A percentile compares a stretch with the other conserved stretches of the same genome.
Evolutionary conservation across 768 basidiomycete species (phyloP).

Genomic region (Collybia sordida): DNA sequence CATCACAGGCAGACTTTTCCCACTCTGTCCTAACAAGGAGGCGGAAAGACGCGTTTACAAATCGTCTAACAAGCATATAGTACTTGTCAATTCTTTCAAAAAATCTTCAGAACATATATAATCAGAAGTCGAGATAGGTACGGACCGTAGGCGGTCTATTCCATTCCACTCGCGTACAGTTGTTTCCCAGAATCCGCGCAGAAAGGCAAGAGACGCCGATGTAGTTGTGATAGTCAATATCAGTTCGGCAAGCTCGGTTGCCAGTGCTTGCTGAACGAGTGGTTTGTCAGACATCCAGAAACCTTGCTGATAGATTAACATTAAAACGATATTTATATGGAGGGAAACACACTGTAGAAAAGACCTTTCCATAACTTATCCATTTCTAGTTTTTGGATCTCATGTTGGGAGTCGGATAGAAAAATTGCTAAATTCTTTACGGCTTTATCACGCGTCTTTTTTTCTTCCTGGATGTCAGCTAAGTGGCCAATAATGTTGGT

Average conservation of each 20-base stretch:
- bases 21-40: slow-evolving; percentile 73
- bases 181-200: slow-evolving; percentile 89
- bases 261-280: slow-evolving; percentile 89
- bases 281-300: slow-evolving; percentile 99
- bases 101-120: slow-evolving; percentile 8
- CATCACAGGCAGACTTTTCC: slow-evolving; percentile 51
- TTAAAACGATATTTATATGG: neutral
- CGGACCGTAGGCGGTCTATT: slow-evolving; percentile 86
- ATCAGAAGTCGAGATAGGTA: slow-evolving; percentile 2
- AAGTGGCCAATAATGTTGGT: slow-evolving; percentile 8
- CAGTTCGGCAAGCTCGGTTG: slow-evolving; percentile 81
- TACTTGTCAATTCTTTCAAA: slow-evolving; percentile 88
- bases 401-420: slow-evolving; percentile 67
- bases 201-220: slow-evolving; percentile 66
- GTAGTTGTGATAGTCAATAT: slow-evolving; percentile 64
- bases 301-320: slow-evolving; percentile 45
- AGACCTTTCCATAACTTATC: slow-evolving; percentile 96
- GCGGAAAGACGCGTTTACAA: slow-evolving; percentile 82
- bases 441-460: slow-evolving; percentile 90
- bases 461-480: slow-evolving; percentile 54
- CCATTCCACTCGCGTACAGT: slow-evolving; percentile 92
- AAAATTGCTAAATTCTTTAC: slow-evolving; percentile 77
- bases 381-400: slow-evolving; percentile 74
- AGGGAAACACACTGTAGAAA: slow-evolving; percentile 74
- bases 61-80: slow-evolving; percentile 90